A percentile compares a stretch with the other conserved stretches of the same genome.
Conservation (phyloP, 179 eudicot species). For the Patellifolia procumbens region DNA sequence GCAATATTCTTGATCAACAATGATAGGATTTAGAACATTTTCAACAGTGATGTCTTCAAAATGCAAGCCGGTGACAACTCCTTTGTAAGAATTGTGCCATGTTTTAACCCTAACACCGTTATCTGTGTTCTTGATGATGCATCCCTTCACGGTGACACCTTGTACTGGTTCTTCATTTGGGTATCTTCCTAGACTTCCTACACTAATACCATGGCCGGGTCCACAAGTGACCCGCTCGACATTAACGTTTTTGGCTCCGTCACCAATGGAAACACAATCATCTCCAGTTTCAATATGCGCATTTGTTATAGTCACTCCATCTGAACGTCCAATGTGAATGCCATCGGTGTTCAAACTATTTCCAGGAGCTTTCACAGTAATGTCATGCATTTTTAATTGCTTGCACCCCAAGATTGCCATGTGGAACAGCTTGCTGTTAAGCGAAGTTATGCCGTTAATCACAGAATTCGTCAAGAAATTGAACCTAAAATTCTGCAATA, state of each 20-base stretch:
- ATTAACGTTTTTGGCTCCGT: constrained; percentile 38
- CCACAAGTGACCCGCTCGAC: constrained; percentile 46
- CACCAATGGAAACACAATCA: constrained; percentile 55
- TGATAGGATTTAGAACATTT: constrained; percentile 43
- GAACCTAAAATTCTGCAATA: constrained; percentile 44
- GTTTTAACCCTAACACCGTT: constrained; percentile 50
- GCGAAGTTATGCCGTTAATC: constrained; percentile 40
- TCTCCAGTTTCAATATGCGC: constrained; percentile 46
- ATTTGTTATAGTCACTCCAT: constrained; percentile 27
- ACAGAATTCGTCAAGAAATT: constrained; percentile 35
- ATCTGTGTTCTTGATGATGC: constrained; percentile 32
- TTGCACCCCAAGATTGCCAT: constrained; percentile 38
- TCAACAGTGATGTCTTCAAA: constrained; percentile 47
- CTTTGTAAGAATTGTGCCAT: constrained; percentile 31
- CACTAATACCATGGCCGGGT: constrained; percentile 58
- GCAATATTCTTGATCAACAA: constrained; percentile 60
- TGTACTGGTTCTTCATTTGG: constrained; percentile 37
- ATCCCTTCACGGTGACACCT: constrained; percentile 34
- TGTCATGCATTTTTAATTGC: constrained; percentile 27
- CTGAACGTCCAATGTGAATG: constrained; percentile 51
- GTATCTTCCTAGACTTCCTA: constrained; percentile 56
- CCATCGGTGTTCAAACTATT: constrained; percentile 58
- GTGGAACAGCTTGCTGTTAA: constrained; percentile 53
- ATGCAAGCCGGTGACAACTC: constrained; percentile 25
- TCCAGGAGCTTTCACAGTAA: constrained; percentile 40